These are phyloP conservation scores for Xeromyces bisporus DNA, from an alignment of 495 filamentous ascomycete genomes.

Conservation along the genomic window DNA sequence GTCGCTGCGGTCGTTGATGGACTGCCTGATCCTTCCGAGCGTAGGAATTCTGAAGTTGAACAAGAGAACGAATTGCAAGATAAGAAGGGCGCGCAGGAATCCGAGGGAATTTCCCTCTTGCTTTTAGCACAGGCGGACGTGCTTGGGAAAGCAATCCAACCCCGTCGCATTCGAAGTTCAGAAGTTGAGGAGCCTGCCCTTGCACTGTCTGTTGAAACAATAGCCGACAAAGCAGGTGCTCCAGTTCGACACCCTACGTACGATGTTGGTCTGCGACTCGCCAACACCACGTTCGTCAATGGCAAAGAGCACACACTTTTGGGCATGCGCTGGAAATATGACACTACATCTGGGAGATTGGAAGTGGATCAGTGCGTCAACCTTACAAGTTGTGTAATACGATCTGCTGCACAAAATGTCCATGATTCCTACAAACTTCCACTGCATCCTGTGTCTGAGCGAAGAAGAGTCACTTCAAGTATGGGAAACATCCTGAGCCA, in stretches of 20 bases:
- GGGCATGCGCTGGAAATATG: constrained; percentile 35
- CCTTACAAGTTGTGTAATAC: constrained; percentile 17
- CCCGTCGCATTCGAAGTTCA: constrained; percentile 17
- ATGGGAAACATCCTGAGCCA: constrained; percentile 74
- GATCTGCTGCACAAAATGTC: constrained; percentile 5
- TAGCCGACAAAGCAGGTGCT: neutral
- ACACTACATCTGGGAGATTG: constrained; percentile 9
- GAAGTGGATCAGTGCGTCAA: constrained; percentile 11
- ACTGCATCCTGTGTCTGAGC: constrained; percentile 46
- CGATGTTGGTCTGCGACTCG: constrained; percentile 22
- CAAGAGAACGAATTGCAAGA: neutral
- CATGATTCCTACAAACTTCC: constrained; percentile 25
- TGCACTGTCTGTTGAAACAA: constrained; percentile 11
- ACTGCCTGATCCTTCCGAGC: constrained; percentile 14
- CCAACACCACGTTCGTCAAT: constrained; percentile 40
- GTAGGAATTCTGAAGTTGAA: constrained; percentile 1
- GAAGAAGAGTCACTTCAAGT: constrained; percentile 44
- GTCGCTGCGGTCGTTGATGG: constrained; percentile 24
- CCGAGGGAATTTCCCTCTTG: constrained; percentile 22
- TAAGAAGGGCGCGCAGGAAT: constrained; percentile 5
- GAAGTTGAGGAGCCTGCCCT: constrained; percentile 19
- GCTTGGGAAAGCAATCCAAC: constrained; percentile 17
- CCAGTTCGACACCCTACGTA: constrained; percentile 4
- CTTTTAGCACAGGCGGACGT: constrained; percentile 10
- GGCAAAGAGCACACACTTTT: constrained; percentile 46